Percentiles rank a stretch among this genome's conserved stretches.
Evolutionary conservation across 345 rosid species (phyloP).

Genomic region (rapeseed (Brassica napus)): DNA sequence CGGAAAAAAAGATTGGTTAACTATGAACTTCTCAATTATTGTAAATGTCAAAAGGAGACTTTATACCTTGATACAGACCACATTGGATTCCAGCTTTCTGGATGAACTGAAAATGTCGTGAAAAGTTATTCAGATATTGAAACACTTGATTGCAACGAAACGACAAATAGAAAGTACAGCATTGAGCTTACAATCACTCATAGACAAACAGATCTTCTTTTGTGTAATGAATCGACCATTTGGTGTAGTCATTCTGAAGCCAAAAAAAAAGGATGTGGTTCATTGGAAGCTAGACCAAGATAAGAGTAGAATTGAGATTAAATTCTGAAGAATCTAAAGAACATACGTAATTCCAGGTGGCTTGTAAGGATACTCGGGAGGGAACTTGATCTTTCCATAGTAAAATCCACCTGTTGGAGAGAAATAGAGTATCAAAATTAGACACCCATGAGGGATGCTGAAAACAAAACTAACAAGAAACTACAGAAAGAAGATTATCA

Average conservation of each 20-base stretch:
- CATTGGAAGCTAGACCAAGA: neutral
- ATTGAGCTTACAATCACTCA: constrained; percentile 91
- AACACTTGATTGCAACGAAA: neutral
- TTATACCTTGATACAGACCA: constrained; percentile 97
- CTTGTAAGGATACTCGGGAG: constrained; percentile 93
- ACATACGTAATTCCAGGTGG: constrained; percentile 98
- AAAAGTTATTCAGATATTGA: constrained; percentile 8
- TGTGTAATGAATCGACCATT: constrained; percentile 96
- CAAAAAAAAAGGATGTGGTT: neutral
- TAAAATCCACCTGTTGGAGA: constrained; percentile 56
- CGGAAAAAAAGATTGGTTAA: neutral
- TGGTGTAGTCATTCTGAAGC: constrained; percentile 72
- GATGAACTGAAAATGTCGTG: constrained; percentile 73
- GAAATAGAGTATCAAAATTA: neutral
- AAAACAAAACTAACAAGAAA: constrained; percentile 22
- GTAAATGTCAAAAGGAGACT: neutral
- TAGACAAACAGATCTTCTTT: constrained; percentile 95
- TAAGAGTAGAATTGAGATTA: constrained; percentile 10
- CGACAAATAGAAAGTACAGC: constrained; percentile 2
- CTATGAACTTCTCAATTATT: neutral
- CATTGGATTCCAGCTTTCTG: constrained; percentile 99
- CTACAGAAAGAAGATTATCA: constrained; percentile 36
- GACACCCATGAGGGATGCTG: neutral
- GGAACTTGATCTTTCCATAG: constrained; percentile 97
- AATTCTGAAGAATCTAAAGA: constrained; percentile 28